phyloP scores from a whole-genome alignment of 371 early-diverging fungal species.

The Parasitella parasitica region DNA sequence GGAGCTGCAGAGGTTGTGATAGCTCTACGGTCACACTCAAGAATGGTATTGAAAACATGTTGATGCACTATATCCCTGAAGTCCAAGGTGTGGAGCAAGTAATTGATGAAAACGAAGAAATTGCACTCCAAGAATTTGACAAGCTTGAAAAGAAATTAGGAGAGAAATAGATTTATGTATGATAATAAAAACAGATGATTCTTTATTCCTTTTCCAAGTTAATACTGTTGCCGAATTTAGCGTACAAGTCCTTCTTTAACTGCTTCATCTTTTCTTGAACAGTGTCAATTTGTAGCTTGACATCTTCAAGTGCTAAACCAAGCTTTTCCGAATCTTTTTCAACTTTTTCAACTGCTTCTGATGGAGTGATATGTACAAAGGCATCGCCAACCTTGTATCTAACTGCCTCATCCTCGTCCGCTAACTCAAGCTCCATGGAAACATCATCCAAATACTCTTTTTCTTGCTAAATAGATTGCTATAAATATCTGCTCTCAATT shows the following conservation, averaged over 20 bases:
- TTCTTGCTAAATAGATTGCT: conserved; percentile 57
- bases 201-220: conserved; percentile 84
- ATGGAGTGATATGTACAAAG: conserved; percentile 76
- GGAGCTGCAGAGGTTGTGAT: conserved; percentile 96
- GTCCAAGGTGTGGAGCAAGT: conserved; percentile 92
- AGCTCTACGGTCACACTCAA: conserved; percentile 88
- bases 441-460: conserved; percentile 94
- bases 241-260: conserved; percentile 85
- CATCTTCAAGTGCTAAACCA: conserved; percentile 58
- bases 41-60: conserved; percentile 98
- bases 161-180: conserved; percentile 25
- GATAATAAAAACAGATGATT: neutral
- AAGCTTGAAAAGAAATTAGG: conserved; percentile 44
- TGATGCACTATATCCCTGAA: conserved; percentile 97
- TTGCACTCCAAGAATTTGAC: conserved; percentile 53
- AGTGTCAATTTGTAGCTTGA: conserved; percentile 68
- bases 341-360: conserved; percentile 73
- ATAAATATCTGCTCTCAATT: neutral
- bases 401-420: conserved; percentile 87
- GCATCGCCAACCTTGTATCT: conserved; percentile 90
- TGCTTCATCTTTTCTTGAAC: conserved; percentile 76
- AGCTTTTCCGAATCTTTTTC: conserved; percentile 62
- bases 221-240: conserved; percentile 91
- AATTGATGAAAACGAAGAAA: conserved; percentile 50
- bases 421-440: conserved; percentile 84